These are phyloP conservation scores for Eruca vesicaria DNA, from an alignment of 441 rosid species.

Conservation along the genomic window DNA sequence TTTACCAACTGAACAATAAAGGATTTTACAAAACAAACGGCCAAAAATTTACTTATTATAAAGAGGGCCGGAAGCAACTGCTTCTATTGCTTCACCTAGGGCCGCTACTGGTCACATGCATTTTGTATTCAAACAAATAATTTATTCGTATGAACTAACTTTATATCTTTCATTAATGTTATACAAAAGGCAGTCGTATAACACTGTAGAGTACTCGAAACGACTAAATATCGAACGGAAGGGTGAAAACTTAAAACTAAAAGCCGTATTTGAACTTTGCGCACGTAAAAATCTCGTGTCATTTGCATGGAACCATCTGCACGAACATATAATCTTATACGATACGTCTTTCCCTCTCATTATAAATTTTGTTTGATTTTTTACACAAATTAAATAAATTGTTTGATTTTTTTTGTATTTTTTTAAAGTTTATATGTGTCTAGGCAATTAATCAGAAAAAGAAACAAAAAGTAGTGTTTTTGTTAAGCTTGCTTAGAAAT, in stretches of 20 bases:
- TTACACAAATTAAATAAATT: background rate
- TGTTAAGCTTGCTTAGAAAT: background rate
- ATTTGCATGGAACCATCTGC: background rate
- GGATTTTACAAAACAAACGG: no score
- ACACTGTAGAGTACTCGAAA: background rate
- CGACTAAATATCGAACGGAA: slow-evolving; percentile 5
- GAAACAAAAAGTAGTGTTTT: background rate
- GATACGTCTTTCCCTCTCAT: background rate
- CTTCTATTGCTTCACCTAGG: no score
- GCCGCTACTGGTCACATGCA: no score
- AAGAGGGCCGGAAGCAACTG: no score
- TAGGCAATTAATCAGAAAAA: background rate
- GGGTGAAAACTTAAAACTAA: background rate
- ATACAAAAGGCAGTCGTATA: background rate
- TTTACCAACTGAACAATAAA: no score
- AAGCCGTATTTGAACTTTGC: background rate
- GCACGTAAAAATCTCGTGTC: background rate
- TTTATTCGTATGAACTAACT: slow-evolving; percentile 12
- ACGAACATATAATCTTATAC: background rate
- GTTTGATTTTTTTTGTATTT: background rate
- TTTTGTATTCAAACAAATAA: slow-evolving; percentile 7
- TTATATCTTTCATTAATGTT: background rate
- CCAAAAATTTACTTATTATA: no score
- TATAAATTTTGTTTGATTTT: background rate
- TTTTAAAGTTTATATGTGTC: background rate